These are phyloP conservation scores for Porcisia deanei DNA, from an alignment of 208 protist species.

Conservation along the genomic window DNA sequence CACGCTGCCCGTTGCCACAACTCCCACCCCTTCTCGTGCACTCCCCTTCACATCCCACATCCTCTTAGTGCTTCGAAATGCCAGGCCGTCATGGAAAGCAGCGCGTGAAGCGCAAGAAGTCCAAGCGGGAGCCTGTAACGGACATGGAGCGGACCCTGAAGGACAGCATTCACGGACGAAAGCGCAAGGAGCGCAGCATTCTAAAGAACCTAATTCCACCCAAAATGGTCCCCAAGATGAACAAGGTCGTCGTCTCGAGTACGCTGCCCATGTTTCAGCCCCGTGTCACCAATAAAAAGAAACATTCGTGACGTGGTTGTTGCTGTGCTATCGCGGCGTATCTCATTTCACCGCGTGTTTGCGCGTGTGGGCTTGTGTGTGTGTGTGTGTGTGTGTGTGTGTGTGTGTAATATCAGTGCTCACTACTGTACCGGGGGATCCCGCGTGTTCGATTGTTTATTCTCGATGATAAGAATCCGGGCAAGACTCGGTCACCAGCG, in stretches of 20 bases:
- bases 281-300: slow-evolving; percentile 6
- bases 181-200: slow-evolving; percentile 80
- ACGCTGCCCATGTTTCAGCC: slow-evolving; percentile 86
- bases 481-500: no score
- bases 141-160: slow-evolving; percentile 90
- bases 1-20: not conserved
- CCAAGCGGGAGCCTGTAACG: slow-evolving; percentile 70
- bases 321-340: not conserved
- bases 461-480: no score
- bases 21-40: not conserved
- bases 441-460: no score
- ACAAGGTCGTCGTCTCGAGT: slow-evolving; percentile 53
- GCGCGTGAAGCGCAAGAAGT: slow-evolving; percentile 88
- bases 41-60: not conserved
- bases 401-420: no score
- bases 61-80: slow-evolving; percentile 41
- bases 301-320: not conserved
- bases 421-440: no score
- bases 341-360: no score
- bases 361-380: no score
- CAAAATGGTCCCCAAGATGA: slow-evolving; percentile 52
- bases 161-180: slow-evolving; percentile 88
- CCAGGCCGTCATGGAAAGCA: slow-evolving; percentile 89
- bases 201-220: slow-evolving; percentile 82
- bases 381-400: no score